Evolutionary conservation across 1,284 basidiomycete genomes (phyloP), one percentile per base, ranked within the genome.

Genomic region (Microbotryomycetes sp.): DNA sequence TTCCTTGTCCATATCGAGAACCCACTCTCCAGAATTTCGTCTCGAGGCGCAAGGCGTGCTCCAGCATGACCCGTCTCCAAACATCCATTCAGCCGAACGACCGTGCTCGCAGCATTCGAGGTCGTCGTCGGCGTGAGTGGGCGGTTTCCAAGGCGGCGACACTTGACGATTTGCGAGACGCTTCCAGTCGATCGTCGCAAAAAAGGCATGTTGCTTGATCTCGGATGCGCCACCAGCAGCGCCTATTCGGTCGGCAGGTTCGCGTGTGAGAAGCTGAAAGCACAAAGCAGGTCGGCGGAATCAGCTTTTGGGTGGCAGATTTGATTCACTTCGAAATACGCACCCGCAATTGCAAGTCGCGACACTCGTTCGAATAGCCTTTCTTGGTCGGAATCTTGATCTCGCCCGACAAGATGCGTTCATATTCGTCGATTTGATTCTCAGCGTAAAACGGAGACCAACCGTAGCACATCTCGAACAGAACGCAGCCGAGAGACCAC

Each of bases 401-500:
- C 63, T 75, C 75, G 60, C 71, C 72, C 45, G 73, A 73, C 55
- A 74, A 72, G 52, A 77, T 76, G 63, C 75, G 74, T 30, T 75
- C 72, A 70, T 76, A 77, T 71, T 70, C 65, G 16, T 66, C 64
- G 29, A 69, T 59, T 3, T 55, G 60, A 52, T 73, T 74, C 54
- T 77, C 76, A 15, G 74, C 73, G 61, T 76, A 77, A 68, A 77
- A 77, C 0, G 76, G 76, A 45, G 70, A 72, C 74, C 74, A 77
- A 4, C 76, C 76, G 55, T 72, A 77, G 66, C 74, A 76, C 76
- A 77, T 77, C 58, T 77, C 76, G 60, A 76, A 77, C 1, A 76
- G 64, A 26, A 72, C 56, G 30, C 69, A 67, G 28, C 69, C 76
- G 27, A 77, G 66, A 5, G 72, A 73, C 76, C 76, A 77, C 62